Percentiles rank a stretch among this genome's conserved stretches.
phyloP scores from a whole-genome alignment of 2,329 filamentous ascomycete genomes.

The Pezicula carpinea region DNA sequence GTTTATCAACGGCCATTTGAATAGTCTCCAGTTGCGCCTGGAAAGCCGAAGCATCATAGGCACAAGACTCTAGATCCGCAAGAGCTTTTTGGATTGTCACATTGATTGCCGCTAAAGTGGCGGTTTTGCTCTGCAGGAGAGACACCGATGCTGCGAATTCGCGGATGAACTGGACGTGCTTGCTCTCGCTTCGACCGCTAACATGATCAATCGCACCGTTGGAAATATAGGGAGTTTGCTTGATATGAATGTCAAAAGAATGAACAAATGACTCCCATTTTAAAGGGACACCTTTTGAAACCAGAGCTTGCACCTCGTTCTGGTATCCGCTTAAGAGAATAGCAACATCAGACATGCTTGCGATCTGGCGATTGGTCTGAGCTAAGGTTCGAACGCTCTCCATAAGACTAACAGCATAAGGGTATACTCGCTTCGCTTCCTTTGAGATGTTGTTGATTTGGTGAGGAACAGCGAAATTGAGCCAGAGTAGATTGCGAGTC shows the following conservation, averaged over 20 bases:
- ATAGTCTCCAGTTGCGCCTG: constrained; percentile 77
- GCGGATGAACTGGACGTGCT: constrained; percentile 93
- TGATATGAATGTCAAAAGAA: constrained; percentile 86
- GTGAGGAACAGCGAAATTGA: constrained; percentile 91
- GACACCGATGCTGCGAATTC: constrained; percentile 88
- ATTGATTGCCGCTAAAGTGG: constrained; percentile 73
- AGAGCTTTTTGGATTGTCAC: constrained; percentile 77
- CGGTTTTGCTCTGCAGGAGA: constrained; percentile 81
- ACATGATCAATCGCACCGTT: constrained; percentile 56
- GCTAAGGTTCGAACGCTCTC: constrained; percentile 93
- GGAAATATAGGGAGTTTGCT: constrained; percentile 51
- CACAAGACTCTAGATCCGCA: constrained; percentile 76
- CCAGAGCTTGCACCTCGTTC: constrained; percentile 80
- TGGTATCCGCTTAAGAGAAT: constrained; percentile 86
- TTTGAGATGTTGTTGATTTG: constrained; percentile 94
- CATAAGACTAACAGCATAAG: constrained; percentile 96
- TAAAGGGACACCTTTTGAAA: constrained; percentile 82
- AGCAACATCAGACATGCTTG: constrained; percentile 80
- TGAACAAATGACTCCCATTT: constrained; percentile 98
- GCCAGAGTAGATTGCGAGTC: constrained; percentile 91
- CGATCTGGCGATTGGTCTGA: constrained; percentile 81
- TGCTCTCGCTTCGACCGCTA: constrained; percentile 67
- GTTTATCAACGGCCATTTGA: constrained; percentile 88
- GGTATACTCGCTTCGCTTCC: constrained; percentile 97
- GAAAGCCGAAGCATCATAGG: constrained; percentile 78